phyloP scores from a whole-genome alignment of 768 basidiomycete species.

The Boletus pseudopeckii region DNA sequence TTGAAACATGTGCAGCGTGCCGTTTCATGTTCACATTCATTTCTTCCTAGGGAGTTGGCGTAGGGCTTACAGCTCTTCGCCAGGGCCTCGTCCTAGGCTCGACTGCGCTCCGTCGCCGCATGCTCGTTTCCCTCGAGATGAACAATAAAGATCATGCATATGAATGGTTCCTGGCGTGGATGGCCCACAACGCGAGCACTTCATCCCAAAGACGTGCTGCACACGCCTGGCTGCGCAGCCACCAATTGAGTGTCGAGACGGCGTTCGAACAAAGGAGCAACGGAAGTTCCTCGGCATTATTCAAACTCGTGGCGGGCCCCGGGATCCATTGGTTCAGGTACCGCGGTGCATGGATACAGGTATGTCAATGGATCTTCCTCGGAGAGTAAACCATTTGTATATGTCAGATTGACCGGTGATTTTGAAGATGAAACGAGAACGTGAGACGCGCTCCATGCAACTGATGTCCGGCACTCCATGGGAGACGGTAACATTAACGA shows the following conservation, averaged over 20 bases:
- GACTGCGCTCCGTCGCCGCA: conserved; percentile 75
- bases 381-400: background rate
- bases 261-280: conserved; percentile 85
- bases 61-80: conserved; percentile 73
- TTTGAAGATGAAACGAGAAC: conserved; percentile 84
- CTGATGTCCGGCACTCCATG: conserved; percentile 90
- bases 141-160: conserved; percentile 94
- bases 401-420: background rate
- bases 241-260: conserved; percentile 94
- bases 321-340: conserved; percentile 94
- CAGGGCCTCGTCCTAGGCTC: conserved; percentile 66
- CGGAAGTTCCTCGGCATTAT: conserved; percentile 84
- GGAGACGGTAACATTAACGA: conserved; percentile 95
- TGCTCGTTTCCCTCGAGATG: conserved; percentile 94
- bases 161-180: conserved; percentile 97
- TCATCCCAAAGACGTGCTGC: conserved; percentile 25
- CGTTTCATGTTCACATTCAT: background rate
- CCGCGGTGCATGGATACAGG: conserved; percentile 93
- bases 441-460: conserved; percentile 90
- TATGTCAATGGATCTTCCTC: conserved; percentile 26
- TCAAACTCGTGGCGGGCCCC: conserved; percentile 94
- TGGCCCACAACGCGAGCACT: conserved; percentile 64
- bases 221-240: conserved; percentile 63
- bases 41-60: conserved; percentile 77
- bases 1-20: conserved; percentile 2